A percentile compares a stretch with the other conserved stretches of the same genome.
phyloP scores from a whole-genome alignment of 2,329 filamentous ascomycete genomes.

The Trichothecium sympodiale region DNA sequence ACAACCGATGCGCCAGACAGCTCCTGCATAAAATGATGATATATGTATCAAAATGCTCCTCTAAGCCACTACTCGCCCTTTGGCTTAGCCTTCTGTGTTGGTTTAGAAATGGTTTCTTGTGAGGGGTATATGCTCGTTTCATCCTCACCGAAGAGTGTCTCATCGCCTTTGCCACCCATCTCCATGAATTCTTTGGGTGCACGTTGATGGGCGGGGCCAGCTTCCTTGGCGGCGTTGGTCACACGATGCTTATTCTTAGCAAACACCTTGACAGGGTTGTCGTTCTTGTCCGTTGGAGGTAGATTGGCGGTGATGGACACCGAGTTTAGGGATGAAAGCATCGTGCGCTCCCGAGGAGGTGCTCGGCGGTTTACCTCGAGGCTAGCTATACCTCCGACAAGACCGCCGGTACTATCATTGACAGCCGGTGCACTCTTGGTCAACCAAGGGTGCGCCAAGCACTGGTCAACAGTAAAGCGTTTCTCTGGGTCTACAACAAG shows the following conservation, averaged over 20 bases:
- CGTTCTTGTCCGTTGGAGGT: conserved; percentile 44
- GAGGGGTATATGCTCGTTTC: conserved; percentile 35
- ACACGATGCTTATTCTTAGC: conserved; percentile 50
- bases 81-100: conserved; percentile 17
- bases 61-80: conserved; percentile 6
- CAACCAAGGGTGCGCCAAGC: conserved; percentile 84
- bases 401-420: conserved; percentile 81
- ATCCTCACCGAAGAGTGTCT: conserved; percentile 62
- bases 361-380: conserved; percentile 81
- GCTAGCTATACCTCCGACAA: conserved; percentile 74
- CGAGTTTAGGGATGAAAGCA: conserved; percentile 73
- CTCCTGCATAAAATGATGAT: no score
- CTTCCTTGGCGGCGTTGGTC: conserved; percentile 40
- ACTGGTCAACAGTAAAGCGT: conserved; percentile 82
- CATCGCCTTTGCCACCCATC: conserved; percentile 78
- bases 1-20: neutral
- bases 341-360: conserved; percentile 68
- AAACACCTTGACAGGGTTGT: conserved; percentile 60
- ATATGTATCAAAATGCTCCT: no score
- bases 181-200: conserved; percentile 68
- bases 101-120: conserved; percentile 17
- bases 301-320: conserved; percentile 40
- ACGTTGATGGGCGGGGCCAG: conserved; percentile 54
- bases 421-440: conserved; percentile 49
- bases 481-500: conserved; percentile 75